Evolutionary conservation across 495 filamentous ascomycete genomes (phyloP), one percentile per base, ranked within the genome.

Genomic region (Penicillium bialowiezense): DNA sequence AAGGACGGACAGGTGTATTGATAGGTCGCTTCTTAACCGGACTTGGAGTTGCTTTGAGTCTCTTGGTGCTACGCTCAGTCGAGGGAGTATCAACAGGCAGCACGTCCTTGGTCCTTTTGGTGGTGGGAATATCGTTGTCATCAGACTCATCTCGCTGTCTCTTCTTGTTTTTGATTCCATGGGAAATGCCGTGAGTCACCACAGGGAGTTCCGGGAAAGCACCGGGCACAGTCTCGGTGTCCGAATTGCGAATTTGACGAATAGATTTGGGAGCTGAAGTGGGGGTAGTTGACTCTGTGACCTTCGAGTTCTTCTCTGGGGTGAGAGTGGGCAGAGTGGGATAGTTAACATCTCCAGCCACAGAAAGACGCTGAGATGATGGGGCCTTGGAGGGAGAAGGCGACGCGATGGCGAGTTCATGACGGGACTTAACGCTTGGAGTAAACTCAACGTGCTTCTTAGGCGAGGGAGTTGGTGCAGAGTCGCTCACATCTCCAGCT

Each of bases 81-180:
- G 67, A 6, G 49, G 63, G 29, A n/a, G 58, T 18, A 52, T 72
- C 50, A 47, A 58, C 47, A 33, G 68, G 72, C 18, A 64, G 62
- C 26, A 79, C 65, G 44, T 75, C 72, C 65, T 80, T 67, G 8
- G 57, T 24, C 50, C 56, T 29, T 13, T 77, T 62, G 34, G 60
- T 45, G 54, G 83, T 80, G 2, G 83, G 76, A 29, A 82, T 64
- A 12, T 61, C 59, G n/a, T 69, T 64, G 24, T 71, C 68, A 73
- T 56, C 85, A 7, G 56, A 51, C 3, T 73, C 63, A 35, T 71
- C 73, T 13, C 82, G 77, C 46, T 77, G 77, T 37, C 86, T 76
- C 71, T 89, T 90, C 73, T 91, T 89, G 69, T 86, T 89, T 3
- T 68, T 59, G 59, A 91, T 81, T 26, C 87, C 87, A 60, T 90